These are phyloP conservation scores for Geosmithia putterillii DNA, from an alignment of 2,329 filamentous ascomycete genomes.

Conservation along the genomic window DNA sequence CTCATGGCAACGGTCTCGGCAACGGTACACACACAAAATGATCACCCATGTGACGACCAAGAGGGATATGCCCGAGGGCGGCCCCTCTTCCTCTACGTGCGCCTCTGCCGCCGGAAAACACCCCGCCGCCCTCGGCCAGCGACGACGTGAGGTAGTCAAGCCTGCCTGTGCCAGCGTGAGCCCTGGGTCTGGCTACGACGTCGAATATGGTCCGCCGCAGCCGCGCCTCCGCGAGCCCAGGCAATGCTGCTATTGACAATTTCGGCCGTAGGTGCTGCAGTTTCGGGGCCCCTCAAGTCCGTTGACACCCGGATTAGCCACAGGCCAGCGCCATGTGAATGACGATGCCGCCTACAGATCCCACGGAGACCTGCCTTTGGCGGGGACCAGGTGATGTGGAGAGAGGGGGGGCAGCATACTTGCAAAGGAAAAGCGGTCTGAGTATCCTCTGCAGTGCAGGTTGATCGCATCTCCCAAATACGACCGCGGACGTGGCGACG, in stretches of 20 bases:
- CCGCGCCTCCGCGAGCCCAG: too few species aligned
- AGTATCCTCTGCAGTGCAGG: slow-evolving; percentile 36
- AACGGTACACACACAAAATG: slow-evolving; percentile 40
- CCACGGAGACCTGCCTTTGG: too few species aligned
- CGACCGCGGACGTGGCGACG: slow-evolving; percentile 4
- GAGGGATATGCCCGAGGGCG: slow-evolving; percentile 30
- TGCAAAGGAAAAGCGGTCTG: slow-evolving; percentile 63
- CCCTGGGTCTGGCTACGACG: too few species aligned
- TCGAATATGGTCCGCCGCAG: too few species aligned
- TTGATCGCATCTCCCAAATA: slow-evolving; percentile 27
- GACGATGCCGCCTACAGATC: slow-evolving; percentile 51
- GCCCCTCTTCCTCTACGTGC: slow-evolving; percentile 1
- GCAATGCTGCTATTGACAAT: too few species aligned
- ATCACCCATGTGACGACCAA: slow-evolving; percentile 45
- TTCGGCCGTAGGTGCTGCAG: too few species aligned
- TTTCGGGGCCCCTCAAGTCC: too few species aligned
- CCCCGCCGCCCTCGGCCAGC: slow-evolving; percentile 42
- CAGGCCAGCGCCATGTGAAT: slow-evolving; percentile 56
- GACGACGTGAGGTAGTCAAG: slow-evolving; percentile 68
- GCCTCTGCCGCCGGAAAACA: slow-evolving; percentile 16
- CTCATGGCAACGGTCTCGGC: slow-evolving; percentile 36
- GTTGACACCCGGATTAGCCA: slow-evolving; percentile 35
- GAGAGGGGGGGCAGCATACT: slow-evolving; percentile 8
- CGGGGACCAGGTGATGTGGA: background rate
- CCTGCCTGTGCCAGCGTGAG: slow-evolving; percentile 60